phyloP scores from a whole-genome alignment of 768 basidiomycete species.

The Russula olivacea region DNA sequence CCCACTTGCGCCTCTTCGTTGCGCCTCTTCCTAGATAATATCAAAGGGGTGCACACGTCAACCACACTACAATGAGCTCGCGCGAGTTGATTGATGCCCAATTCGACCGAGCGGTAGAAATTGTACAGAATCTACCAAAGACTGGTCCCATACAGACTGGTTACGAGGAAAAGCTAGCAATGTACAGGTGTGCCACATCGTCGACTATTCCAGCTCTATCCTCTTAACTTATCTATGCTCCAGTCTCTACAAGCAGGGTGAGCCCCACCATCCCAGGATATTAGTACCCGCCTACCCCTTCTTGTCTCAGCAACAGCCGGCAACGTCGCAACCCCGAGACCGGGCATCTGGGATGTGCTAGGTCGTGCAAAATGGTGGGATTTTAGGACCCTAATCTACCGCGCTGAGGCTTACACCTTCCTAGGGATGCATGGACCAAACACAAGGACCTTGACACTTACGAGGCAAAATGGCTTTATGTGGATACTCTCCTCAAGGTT shows the following conservation, averaged over 20 bases:
- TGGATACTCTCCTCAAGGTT: slow-evolving; percentile 81
- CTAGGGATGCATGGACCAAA: slow-evolving; percentile 93
- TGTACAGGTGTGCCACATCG: slow-evolving; percentile 63
- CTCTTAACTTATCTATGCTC: not conserved
- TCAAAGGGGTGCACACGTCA: not conserved
- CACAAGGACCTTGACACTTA: slow-evolving; percentile 72
- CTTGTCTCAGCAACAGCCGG: slow-evolving; percentile 70
- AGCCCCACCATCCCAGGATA: not conserved
- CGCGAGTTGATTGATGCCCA: slow-evolving; percentile 69
- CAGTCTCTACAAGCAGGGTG: slow-evolving; percentile 93
- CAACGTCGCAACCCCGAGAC: slow-evolving; percentile 72
- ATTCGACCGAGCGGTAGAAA: slow-evolving; percentile 91
- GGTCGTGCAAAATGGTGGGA: slow-evolving; percentile 88
- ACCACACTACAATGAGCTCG: slow-evolving; percentile 45
- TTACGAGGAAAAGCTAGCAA: slow-evolving; percentile 90
- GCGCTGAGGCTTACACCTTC: slow-evolving; percentile 17
- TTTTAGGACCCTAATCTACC: slow-evolving; percentile 6
- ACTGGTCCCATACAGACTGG: slow-evolving; percentile 92
- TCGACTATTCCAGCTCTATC: not conserved
- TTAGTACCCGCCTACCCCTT: not conserved
- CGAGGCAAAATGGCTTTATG: slow-evolving; percentile 87
- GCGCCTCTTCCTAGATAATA: not conserved
- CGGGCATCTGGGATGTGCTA: slow-evolving; percentile 86
- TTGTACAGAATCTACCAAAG: slow-evolving; percentile 88
- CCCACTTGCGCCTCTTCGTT: not conserved